Conservation (phyloP, 2,329 filamentous ascomycete species). For the Pseudogymnoascus verrucosus region DNA sequence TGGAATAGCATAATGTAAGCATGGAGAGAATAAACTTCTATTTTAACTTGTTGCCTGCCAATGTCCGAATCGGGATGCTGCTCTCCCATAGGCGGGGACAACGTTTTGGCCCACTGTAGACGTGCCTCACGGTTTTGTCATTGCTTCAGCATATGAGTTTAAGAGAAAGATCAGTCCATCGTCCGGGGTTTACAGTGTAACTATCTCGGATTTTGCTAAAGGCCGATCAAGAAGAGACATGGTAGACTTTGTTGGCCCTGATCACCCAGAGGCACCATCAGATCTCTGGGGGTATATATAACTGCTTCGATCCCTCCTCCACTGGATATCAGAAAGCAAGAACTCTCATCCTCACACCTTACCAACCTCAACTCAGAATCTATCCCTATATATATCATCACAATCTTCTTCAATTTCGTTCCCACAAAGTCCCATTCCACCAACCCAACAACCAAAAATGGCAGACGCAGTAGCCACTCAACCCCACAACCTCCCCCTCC, state of each 20-base stretch:
- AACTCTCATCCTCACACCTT: background rate
- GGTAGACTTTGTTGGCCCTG: background rate
- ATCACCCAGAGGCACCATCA: background rate
- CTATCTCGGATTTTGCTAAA: conserved; percentile 6
- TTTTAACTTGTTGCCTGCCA: background rate
- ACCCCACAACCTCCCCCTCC: conserved; percentile 12
- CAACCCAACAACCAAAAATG: background rate
- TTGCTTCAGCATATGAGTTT: background rate
- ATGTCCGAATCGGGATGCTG: background rate
- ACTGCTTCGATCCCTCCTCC: background rate
- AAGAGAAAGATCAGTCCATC: background rate
- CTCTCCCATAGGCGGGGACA: background rate
- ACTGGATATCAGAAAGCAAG: background rate
- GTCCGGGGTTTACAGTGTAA: background rate
- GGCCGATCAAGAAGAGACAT: background rate
- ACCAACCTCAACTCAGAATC: background rate
- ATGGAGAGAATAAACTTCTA: background rate
- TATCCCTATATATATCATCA: background rate
- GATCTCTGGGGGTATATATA: background rate
- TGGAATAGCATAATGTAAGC: background rate
- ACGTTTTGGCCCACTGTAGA: background rate
- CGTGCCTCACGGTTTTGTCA: background rate
- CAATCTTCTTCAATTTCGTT: background rate
- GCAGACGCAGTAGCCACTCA: background rate
- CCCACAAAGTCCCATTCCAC: no score